These are phyloP conservation scores for Xanthoparmelia taractica DNA, from an alignment of 495 filamentous ascomycete species.

Conservation along the genomic window DNA sequence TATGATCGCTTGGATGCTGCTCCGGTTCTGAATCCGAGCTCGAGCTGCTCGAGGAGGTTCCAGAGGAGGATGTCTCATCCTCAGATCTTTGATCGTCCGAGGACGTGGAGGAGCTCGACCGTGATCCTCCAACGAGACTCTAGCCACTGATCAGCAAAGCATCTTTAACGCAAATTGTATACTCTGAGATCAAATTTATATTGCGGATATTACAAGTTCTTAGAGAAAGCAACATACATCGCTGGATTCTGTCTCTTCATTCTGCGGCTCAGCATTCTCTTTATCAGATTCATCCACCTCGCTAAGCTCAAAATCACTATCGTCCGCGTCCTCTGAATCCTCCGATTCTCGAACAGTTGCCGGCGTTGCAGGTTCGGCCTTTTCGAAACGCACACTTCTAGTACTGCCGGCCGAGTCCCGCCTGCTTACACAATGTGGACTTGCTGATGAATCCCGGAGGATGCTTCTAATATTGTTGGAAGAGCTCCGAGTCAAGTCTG, in stretches of 20 bases:
- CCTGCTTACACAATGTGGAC: constrained; percentile 8
- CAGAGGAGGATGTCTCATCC: constrained; percentile 28
- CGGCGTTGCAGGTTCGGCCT: constrained; percentile 26
- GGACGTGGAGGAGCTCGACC: constrained; percentile 24
- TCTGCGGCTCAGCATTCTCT: constrained; percentile 24
- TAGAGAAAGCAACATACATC: constrained; percentile 14
- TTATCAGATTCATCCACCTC: constrained; percentile 25
- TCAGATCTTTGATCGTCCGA: constrained; percentile 28
- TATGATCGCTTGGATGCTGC: constrained; percentile 8
- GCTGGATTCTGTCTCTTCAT: constrained; percentile 12
- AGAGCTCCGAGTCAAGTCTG: background rate
- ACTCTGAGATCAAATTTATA: background rate
- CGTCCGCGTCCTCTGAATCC: constrained; percentile 31
- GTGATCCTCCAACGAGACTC: constrained; percentile 9
- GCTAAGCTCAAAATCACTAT: constrained; percentile 26
- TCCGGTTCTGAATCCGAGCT: constrained; percentile 27
- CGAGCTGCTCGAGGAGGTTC: constrained; percentile 22
- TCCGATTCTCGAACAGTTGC: constrained; percentile 29
- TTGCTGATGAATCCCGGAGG: constrained; percentile 17
- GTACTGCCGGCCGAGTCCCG: constrained; percentile 18
- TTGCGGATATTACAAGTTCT: background rate
- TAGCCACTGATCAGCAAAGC: constrained; percentile 8
- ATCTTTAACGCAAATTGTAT: background rate
- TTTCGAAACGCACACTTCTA: constrained; percentile 27
- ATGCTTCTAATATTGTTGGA: background rate